These are phyloP conservation scores for Diplodia intermedia DNA, from an alignment of 2,329 filamentous ascomycete species.

Conservation along the genomic window DNA sequence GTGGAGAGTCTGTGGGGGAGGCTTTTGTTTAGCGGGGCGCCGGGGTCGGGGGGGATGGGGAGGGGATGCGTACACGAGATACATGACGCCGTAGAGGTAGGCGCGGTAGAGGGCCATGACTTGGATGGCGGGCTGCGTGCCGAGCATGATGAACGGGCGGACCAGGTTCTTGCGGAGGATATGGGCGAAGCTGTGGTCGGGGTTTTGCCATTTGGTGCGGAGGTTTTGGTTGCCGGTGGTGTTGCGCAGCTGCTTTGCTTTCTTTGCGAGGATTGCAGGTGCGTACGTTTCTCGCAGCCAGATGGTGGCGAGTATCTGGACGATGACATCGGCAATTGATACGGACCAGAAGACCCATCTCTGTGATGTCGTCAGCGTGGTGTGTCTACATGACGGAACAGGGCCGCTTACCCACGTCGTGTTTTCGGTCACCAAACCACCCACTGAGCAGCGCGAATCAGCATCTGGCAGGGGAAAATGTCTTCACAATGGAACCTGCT, in stretches of 20 bases:
- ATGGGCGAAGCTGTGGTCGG: slow-evolving; percentile 63
- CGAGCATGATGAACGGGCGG: slow-evolving; percentile 74
- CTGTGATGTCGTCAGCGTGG: slow-evolving; percentile 71
- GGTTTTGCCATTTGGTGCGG: slow-evolving; percentile 68
- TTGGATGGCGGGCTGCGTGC: slow-evolving; percentile 74
- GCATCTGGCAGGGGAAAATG: slow-evolving; percentile 54
- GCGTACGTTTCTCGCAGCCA: slow-evolving; percentile 64
- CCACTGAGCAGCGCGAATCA: slow-evolving; percentile 55
- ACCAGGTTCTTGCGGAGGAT: slow-evolving; percentile 73
- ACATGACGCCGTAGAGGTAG: slow-evolving; percentile 67
- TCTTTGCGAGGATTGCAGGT: slow-evolving; percentile 54
- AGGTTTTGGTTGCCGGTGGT: slow-evolving; percentile 60
- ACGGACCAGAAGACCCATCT: slow-evolving; percentile 75
- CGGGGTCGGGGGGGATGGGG: slow-evolving; percentile 61
- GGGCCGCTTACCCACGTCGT: slow-evolving; percentile 57
- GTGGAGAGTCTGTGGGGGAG: slow-evolving; percentile 58
- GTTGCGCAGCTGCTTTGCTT: slow-evolving; percentile 65
- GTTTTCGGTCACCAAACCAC: slow-evolving; percentile 71
- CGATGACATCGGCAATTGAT: slow-evolving; percentile 65
- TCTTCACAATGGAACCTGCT: slow-evolving; percentile 69
- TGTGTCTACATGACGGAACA: slow-evolving; percentile 45
- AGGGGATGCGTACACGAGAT: slow-evolving; percentile 51
- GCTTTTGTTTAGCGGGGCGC: not conserved
- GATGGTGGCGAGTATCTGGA: slow-evolving; percentile 67
- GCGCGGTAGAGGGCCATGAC: slow-evolving; percentile 74